phyloP scores from a whole-genome alignment of 106 monocot species.

The Ottelia alismoides region DNA sequence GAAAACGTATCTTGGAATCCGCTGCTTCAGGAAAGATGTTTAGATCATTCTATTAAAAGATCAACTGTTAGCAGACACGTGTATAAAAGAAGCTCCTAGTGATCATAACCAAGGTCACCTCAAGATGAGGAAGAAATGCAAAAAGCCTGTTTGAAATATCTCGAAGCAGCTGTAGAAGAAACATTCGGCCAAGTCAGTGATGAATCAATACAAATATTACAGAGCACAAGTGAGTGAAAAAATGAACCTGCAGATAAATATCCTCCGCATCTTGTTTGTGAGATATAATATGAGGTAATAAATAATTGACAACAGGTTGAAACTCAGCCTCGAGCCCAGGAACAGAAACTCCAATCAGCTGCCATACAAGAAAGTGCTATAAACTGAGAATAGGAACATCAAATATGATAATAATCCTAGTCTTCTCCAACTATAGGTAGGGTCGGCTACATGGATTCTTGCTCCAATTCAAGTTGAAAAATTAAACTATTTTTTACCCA shows the following conservation, averaged over 20 bases:
- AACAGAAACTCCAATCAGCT: conserved; percentile 91
- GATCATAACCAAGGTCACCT: no score
- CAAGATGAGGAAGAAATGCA: conserved; percentile 76
- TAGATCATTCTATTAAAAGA: conserved; percentile 71
- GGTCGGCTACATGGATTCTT: no score
- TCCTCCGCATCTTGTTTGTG: conserved; percentile 79
- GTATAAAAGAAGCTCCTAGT: no score
- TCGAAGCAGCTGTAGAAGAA: conserved; percentile 73
- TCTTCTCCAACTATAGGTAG: no score
- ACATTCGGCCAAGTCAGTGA: neutral
- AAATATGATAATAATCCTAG: no score
- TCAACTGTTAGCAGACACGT: no score
- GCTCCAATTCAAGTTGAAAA: no score
- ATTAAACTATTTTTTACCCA: no score
- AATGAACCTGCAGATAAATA: conserved; percentile 68
- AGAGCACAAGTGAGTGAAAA: neutral
- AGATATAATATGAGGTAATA: conserved; percentile 74
- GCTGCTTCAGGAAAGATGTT: conserved; percentile 46
- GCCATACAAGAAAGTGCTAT: neutral
- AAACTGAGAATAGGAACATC: no score
- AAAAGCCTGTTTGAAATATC: conserved; percentile 51
- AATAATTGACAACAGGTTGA: conserved; percentile 81
- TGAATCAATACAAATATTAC: neutral
- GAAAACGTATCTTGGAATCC: conserved; percentile 54
- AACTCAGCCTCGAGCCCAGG: conserved; percentile 84